Conservation (phyloP, 2,329 filamentous ascomycete genomes). For the Aspergillus ibericus region DNA sequence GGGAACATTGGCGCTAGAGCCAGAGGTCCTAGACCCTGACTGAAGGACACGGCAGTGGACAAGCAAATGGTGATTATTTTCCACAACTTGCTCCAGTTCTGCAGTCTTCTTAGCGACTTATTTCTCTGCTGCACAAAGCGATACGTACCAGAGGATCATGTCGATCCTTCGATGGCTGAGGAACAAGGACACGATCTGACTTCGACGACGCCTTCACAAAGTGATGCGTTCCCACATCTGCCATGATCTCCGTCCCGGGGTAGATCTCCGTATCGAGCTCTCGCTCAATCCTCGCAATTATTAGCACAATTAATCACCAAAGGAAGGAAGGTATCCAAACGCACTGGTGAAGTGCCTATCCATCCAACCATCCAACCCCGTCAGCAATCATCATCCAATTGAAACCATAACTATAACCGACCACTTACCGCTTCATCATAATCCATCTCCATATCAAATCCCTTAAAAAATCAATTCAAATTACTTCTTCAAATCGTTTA, state of each 20-base stretch:
- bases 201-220: conserved; percentile 58
- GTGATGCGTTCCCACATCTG: conserved; percentile 62
- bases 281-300: conserved; percentile 50
- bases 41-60: conserved; percentile 51
- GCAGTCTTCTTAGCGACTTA: background rate
- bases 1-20: conserved; percentile 61
- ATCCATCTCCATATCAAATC: conserved; percentile 49
- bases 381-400: background rate
- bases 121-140: background rate
- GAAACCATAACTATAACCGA: background rate
- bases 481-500: no score
- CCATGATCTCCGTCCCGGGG: conserved; percentile 61
- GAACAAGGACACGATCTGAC: conserved; percentile 50
- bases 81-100: conserved; percentile 52
- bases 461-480: no score
- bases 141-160: conserved; percentile 46
- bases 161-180: conserved; percentile 50
- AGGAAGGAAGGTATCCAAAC: background rate
- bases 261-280: conserved; percentile 56
- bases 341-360: conserved; percentile 27
- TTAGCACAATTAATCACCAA: background rate
- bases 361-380: background rate
- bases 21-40: conserved; percentile 56
- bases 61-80: conserved; percentile 52
- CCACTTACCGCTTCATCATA: conserved; percentile 43